Percentiles rank a stretch among this genome's conserved stretches.
Conservation (phyloP, 1,284 basidiomycete species). For the Ganoderma resinaceum region DNA sequence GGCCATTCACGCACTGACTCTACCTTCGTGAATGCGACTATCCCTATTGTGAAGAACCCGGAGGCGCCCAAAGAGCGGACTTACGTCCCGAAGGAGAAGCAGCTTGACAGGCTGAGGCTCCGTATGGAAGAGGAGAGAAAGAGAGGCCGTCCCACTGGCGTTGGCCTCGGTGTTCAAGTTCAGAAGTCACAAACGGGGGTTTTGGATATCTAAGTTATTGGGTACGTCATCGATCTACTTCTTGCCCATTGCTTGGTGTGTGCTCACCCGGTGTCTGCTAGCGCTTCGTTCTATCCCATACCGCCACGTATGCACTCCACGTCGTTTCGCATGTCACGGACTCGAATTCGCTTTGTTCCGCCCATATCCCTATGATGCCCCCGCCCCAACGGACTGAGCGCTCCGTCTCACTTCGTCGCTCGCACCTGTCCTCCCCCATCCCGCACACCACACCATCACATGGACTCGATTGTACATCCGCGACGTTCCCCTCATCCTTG, state of each 20-base stretch:
- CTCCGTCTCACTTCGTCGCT: constrained; percentile 8
- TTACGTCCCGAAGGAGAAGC: constrained; percentile 66
- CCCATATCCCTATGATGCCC: constrained; percentile 25
- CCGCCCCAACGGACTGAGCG: constrained; percentile 19
- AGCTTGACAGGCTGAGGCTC: constrained; percentile 63
- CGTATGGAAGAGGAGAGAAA: constrained; percentile 55
- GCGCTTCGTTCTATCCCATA: constrained; percentile 20
- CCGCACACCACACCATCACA: constrained; percentile 6
- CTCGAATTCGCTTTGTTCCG: constrained; percentile 25
- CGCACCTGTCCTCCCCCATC: background rate
- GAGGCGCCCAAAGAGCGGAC: constrained; percentile 38
- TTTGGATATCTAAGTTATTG: constrained; percentile 34
- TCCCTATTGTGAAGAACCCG: constrained; percentile 14
- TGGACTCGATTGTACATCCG: constrained; percentile 27
- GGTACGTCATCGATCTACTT: constrained; percentile 16
- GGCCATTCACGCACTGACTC: constrained; percentile 22
- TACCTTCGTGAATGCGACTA: constrained; percentile 30
- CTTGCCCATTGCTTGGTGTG: too few species aligned
- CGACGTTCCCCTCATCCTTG: constrained; percentile 12
- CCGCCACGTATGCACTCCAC: constrained; percentile 25
- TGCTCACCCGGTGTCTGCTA: background rate
- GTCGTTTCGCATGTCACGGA: constrained; percentile 24
- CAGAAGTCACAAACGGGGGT: constrained; percentile 24
- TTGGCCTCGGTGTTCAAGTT: constrained; percentile 25
- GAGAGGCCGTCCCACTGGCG: constrained; percentile 19